phyloP scores from a whole-genome alignment of 768 basidiomycete species.

The Fistulinella prunicolor region DNA sequence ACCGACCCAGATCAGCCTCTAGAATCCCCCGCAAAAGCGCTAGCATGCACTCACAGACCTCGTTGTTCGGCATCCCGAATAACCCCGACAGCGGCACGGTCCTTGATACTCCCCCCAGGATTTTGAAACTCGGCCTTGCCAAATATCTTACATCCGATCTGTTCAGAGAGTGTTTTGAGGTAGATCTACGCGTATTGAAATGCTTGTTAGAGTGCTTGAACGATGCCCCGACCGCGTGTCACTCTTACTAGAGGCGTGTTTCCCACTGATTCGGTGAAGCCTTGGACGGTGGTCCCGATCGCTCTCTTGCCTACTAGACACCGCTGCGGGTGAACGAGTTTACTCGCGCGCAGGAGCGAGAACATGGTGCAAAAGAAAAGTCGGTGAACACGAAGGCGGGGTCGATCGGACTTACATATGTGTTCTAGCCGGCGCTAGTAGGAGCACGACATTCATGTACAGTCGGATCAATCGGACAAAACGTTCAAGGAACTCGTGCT shows the following conservation, averaged over 20 bases:
- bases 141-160: slow-evolving; percentile 77
- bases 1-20: neutral
- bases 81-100: slow-evolving; percentile 91
- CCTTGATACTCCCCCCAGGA: slow-evolving; percentile 97
- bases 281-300: slow-evolving; percentile 54
- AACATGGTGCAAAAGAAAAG: slow-evolving; percentile 12
- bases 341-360: slow-evolving; percentile 34
- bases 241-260: slow-evolving; percentile 84
- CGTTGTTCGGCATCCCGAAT: slow-evolving; percentile 82
- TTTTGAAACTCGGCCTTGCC: slow-evolving; percentile 99
- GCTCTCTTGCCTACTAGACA: slow-evolving; percentile 20
- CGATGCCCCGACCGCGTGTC: neutral
- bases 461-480: no score
- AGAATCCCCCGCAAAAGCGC: neutral
- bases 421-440: no score
- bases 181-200: slow-evolving; percentile 57
- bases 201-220: slow-evolving; percentile 1
- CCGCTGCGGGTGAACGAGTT: slow-evolving; percentile 17
- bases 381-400: neutral
- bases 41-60: slow-evolving; percentile 56
- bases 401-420: no score
- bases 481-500: no score
- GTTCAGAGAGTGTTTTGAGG: slow-evolving; percentile 76
- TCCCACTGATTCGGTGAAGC: slow-evolving; percentile 86
- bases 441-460: slow-evolving; percentile 26